Conservation (phyloP, 1,139 yeast genomes). For the Hansenula lynferdii region DNA sequence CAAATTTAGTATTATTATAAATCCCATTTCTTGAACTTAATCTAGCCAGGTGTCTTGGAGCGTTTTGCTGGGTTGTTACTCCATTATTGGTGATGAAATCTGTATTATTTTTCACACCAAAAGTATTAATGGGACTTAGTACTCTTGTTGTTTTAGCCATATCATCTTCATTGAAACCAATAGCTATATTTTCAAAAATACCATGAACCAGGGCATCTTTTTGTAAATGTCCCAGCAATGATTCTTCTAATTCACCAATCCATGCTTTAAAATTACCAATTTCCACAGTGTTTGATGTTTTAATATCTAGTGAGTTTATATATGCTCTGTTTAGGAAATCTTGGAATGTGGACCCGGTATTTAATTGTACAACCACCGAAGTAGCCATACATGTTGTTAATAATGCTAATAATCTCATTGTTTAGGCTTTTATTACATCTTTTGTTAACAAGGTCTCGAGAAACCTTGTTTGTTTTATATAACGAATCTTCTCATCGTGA, state of each 20-base stretch:
- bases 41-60: slow-evolving; percentile 64
- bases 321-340: background rate
- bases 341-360: background rate
- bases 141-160: background rate
- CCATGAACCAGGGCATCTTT: slow-evolving; percentile 45
- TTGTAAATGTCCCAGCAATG: slow-evolving; percentile 38
- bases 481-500: too few species aligned
- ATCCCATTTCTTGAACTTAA: slow-evolving; percentile 26
- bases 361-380: background rate
- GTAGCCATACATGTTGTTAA: too few species aligned
- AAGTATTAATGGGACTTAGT: background rate
- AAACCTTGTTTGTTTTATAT: too few species aligned
- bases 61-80: slow-evolving; percentile 32
- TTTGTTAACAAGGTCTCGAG: too few species aligned
- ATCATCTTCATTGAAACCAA: slow-evolving; percentile 19
- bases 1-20: background rate
- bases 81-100: background rate
- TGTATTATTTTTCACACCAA: background rate
- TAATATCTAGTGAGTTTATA: background rate
- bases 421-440: too few species aligned
- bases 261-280: slow-evolving; percentile 53
- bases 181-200: slow-evolving; percentile 48
- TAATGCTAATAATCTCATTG: too few species aligned
- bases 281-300: slow-evolving; percentile 1
- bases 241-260: slow-evolving; percentile 47